Base-by-base conservation (phyloP, 352 stramenopile species). In the Pythium graminicola region DNA sequence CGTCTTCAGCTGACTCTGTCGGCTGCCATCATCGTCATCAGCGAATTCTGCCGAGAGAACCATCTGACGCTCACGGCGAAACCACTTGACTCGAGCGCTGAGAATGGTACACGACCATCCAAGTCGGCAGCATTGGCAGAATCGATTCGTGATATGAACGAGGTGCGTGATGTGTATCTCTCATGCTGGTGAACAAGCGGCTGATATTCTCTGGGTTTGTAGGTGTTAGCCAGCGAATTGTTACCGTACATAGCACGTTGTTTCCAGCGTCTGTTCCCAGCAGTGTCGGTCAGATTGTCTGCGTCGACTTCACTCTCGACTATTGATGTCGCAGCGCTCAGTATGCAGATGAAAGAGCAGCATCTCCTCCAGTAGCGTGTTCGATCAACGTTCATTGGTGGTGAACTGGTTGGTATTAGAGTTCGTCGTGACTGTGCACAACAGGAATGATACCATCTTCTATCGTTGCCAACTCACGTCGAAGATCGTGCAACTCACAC, bases 161-260 rank as follows among this genome's bases (percentile, higher is more conserved):
- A 81, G 70, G 76, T 85, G 53, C 44, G 20, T 10, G 17, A 39
- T 7, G 6, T 17, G n/a, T 26, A 13, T 8, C 32, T 35, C 16
- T 50, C 43, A 22, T 7, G 4, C 2, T 10, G n/a, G 20, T 6
- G 28, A 26, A 16, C 19, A n/a, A n/a, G n/a, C n/a, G n/a, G n/a
- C n/a, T n/a, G n/a, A n/a, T n/a, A n/a, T n/a, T n/a, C n/a, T n/a
- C n/a, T n/a, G n/a, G n/a, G n/a, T n/a, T 13, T 29, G 16, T 51
- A 89, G 76, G 66, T 83, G 23, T 59, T 89, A 42, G 74, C 61
- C 32, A 55, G 44, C 16, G 68, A 89, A 29, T 54, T 91, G 4
- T 55, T 89, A 11, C 73, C 76, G 40, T 91, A 89, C 47, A 46
- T 88, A 14, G 66, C 79, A 38, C 82, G 79, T 51, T 89, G 77